Conservation (phyloP, 2,329 filamentous ascomycete species). For the Gaeumannomyces tritici region DNA sequence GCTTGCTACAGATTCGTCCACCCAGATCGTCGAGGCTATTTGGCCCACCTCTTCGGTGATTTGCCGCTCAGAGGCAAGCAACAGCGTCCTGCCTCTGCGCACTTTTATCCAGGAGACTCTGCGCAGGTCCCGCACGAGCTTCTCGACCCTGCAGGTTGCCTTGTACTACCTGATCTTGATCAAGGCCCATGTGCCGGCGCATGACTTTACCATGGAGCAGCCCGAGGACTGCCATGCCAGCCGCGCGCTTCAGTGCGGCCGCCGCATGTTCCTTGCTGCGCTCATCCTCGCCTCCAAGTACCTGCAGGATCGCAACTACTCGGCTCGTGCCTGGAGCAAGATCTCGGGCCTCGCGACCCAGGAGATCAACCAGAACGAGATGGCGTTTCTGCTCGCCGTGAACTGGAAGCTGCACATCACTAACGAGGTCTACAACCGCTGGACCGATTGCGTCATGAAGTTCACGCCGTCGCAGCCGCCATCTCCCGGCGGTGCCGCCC, state of each 20-base stretch:
- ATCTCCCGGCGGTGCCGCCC: conserved; percentile 37
- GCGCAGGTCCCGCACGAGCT: conserved; percentile 88
- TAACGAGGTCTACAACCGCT: conserved; percentile 78
- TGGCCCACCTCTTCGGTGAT: conserved; percentile 85
- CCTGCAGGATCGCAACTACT: conserved; percentile 95
- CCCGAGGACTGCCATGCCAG: conserved; percentile 59
- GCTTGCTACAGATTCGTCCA: conserved; percentile 70
- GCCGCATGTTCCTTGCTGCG: conserved; percentile 93
- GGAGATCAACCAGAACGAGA: conserved; percentile 96
- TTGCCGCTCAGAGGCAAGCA: conserved; percentile 62
- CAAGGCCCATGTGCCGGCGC: conserved; percentile 75
- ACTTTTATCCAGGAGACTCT: conserved; percentile 98
- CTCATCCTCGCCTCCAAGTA: conserved; percentile 97
- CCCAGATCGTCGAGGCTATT: conserved; percentile 93
- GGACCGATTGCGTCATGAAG: conserved; percentile 86
- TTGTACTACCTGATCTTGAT: conserved; percentile 94
- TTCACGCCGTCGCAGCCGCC: conserved; percentile 60
- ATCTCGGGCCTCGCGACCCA: conserved; percentile 89
- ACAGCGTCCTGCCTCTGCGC: conserved; percentile 77
- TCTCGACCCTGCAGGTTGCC: conserved; percentile 93
- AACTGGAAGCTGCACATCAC: conserved; percentile 94
- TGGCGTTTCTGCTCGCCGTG: conserved; percentile 80
- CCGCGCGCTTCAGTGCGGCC: conserved; percentile 85
- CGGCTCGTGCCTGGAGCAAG: conserved; percentile 95
- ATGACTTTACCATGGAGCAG: conserved; percentile 82